A percentile compares a stretch with the other conserved stretches of the same genome.
phyloP scores from a whole-genome alignment of 2,329 filamentous ascomycete species.

The Pestalotiopsis sp. region DNA sequence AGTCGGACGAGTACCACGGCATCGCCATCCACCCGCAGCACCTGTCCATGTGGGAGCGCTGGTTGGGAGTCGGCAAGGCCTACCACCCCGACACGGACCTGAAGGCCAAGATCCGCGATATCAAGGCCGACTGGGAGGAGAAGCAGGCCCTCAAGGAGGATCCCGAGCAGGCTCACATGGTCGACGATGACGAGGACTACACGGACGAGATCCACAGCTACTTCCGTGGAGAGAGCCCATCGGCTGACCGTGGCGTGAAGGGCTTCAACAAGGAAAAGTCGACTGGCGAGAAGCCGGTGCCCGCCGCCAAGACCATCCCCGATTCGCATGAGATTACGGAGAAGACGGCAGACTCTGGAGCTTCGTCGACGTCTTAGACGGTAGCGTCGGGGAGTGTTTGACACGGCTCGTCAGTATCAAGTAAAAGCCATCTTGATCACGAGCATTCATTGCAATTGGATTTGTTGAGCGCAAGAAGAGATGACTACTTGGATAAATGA shows the following conservation, averaged over 20 bases:
- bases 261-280: constrained; percentile 18
- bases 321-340: neutral
- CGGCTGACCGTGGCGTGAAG: constrained; percentile 14
- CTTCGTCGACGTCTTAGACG: neutral
- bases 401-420: neutral
- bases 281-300: neutral
- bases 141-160: constrained; percentile 43
- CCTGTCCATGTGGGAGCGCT: constrained; percentile 84
- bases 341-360: neutral
- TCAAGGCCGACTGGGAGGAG: constrained; percentile 65
- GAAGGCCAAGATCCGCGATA: constrained; percentile 81
- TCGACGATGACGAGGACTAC: constrained; percentile 48
- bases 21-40: constrained; percentile 90
- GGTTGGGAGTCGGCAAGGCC: constrained; percentile 74
- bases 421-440: neutral
- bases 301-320: neutral
- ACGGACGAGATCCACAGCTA: constrained; percentile 57
- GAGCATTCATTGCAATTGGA: neutral
- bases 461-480: constrained; percentile 1
- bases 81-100: constrained; percentile 86
- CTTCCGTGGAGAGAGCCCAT: constrained; percentile 38
- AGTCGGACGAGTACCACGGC: constrained; percentile 84
- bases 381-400: neutral
- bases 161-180: constrained; percentile 48
- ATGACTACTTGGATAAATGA: neutral